Base-by-base conservation (phyloP, 1,284 basidiomycete species). In the Apiotrichum sp. region DNA sequence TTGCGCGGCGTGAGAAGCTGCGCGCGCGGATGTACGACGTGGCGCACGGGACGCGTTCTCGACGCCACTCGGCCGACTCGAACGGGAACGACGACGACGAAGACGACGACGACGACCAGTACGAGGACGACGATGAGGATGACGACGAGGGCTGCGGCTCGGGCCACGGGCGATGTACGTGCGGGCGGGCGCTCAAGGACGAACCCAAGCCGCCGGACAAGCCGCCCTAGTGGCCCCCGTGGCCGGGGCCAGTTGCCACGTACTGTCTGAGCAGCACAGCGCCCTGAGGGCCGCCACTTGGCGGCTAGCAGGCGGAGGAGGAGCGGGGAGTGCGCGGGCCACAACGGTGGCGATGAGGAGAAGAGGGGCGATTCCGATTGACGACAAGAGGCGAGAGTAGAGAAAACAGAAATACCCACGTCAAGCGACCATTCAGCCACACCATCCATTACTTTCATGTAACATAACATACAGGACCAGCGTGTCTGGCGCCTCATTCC, bases 1-100 rank as follows among this genome's bases (percentile, higher is more conserved):
- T 92, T 64, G 80, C 80, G 66, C 78, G 89, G 51, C 78, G 88
- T 57, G 79, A 86, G 64, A 80, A 87, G 60, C 88, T 89, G 32
- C 81, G 85, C 70, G 87, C 88, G 73, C 80, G 88, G 33, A 89
- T 77, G 1, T 74, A 86, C 45, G 86, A 73, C 41, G 68, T 71
- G 11, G 65, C 71, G 10, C 68, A 71, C 41, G 73, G 70, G 3
- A 69, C 63, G 42, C 66, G 65, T 1, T 63, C 47, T 44, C 47
- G 60, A 22, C 54, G 47, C 1, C 52, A 49, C 22, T 42, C 47
- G 16, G 39, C 47, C 9, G 44, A 49, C 38, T 45, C 44, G 13
- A 53, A 52, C 10, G 48, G 53, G 48, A 36, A 52, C 4, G 46
- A 49, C 38, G 54, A 53, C 22, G 57, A 55, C 6, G 39, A 54